Base-by-base conservation (phyloP, 768 basidiomycete genomes). In the Hygrocybe punicea region DNA sequence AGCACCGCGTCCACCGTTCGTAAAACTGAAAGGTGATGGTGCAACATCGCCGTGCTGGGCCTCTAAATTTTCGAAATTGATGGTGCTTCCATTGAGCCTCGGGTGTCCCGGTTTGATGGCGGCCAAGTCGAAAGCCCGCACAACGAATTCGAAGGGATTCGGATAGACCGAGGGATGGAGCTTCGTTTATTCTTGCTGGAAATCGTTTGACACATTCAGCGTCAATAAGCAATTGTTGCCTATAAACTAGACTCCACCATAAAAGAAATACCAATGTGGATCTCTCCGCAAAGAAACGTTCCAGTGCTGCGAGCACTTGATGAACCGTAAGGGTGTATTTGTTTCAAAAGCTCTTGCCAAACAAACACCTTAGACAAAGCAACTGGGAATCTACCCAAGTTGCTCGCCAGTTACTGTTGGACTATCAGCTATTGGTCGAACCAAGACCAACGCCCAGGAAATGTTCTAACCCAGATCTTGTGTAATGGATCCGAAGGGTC, bases 21-120 rank as follows among this genome's bases (percentile, higher is more conserved):
- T 47, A 69, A 82, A 93, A 60, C 90, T 90, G 68, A 96, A 95
- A 6, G 90, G 90, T 6, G 70, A 68, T 2, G 91, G 87, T 2
- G 71, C 65, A 6, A 52, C 60, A 63, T 96, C 91, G 1, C 91
- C 91, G 1, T 81, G 71, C 69, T 95, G 92, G 54, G 66, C 71
- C 34, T 72, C 76, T 66, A 94, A 70, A 4, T 74, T 78, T 11
- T 69, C 70, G 59, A 89, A 93, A 65, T 92, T 71, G 55, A 96
- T 91, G 1, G 87, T 87, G 9, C 72, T 78, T 19, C 79, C 80
- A 51, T 85, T 83, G 13, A 96, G 73, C 5, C 93, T 78, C 2
- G 93, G 93, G 93, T 0, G 93, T 96, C 2, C 93, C 82, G 1
- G 89, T 91, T 74, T 94, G 91, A 56, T 94, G 72, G 2, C 93